Base-by-base conservation (phyloP, 2,329 filamentous ascomycete species). In the Simplicillium aogashimaense region DNA sequence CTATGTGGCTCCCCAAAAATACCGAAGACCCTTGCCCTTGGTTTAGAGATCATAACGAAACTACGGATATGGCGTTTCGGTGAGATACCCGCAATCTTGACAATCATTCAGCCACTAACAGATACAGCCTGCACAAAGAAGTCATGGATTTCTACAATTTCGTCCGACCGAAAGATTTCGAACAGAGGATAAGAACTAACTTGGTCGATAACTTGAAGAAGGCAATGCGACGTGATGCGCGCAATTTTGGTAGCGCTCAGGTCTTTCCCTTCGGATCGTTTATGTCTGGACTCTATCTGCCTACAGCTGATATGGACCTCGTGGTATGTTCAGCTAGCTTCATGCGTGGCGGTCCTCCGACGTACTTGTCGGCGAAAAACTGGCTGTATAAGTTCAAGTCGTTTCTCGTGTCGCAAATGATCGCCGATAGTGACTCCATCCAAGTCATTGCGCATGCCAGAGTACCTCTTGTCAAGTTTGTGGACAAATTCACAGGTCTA, bases 401-500 rank as follows among this genome's bases (percentile, higher is more conserved):
- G 7, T 74, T 80, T 40, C 64, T 95, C 2, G 60, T 69, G 18
- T 57, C 58, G 2, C 63, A 72, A 16, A 63, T 69, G 3, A 66
- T 94, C 14, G 74, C 81, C 2, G 66, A 74, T 13, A 54, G 66
- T 1, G 64, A 70, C 7, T 70, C 76, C 2, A 69, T 88, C 28
- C 74, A 84, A 50, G 70, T 83, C 29, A 86, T 98, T 48, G 54
- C 72, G 2, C 69, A 72, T 47, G 89, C 92, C 16, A 87, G 84
- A 52, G 89, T 98, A 3, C 92, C 92, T 0, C 77, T 98, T 40
- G 77, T 97, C 61, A 98, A 98, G 59, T 97, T 86, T 53, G 73
- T 86, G 35, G 92, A 98, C 54, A 70, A 66, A 40, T 53, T 73
- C 39, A 95, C 89, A 2, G 81, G 80, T 11, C 67, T 98, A 39